Base-by-base conservation (phyloP, 2,329 filamentous ascomycete genomes). In the Lecanosticta acicola region DNA sequence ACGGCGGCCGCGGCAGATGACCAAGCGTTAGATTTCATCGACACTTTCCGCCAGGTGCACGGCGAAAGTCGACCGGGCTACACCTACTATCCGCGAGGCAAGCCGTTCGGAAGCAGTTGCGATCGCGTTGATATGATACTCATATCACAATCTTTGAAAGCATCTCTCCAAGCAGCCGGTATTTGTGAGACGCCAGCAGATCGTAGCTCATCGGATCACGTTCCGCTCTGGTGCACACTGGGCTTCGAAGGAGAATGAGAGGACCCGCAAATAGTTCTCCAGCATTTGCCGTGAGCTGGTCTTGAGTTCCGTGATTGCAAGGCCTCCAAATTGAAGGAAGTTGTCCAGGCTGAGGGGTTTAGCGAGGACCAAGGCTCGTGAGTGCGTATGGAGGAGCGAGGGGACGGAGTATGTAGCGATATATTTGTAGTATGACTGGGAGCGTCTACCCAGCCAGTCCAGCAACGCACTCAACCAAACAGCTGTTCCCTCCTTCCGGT, bases 71-170 rank as follows among this genome's bases (percentile, higher is more conserved):
- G 67, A 56, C 66, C 60, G 48, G 67, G 66, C 19, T 78, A 76
- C 59, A 78, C 72, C 2, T 79, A 76, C 49, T 71, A 72, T 55
- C 67, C 74, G 0, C 44, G 52, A 11, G 61, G 58, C 1, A 62
- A 57, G 35, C 43, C 63, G 3, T 79, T 74, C 68, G 75, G 74
- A 1, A 59, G 56, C 5, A 77, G 72, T 45, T 77, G 74, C 57
- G 76, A 79, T 62, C 61, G 75, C 21, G 74, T 78, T 1, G 76
- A 79, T 55, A 64, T 76, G 57, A 68, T 76, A 17, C 59, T 79
- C 45, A 66, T 68, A 14, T 76, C 71, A 3, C 62, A 52, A 40
- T 48, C 38, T 1, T 50, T 75, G 8, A 66, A 68, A 43, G 66
- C 63, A 3, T 55, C 59, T 40, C 47, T 74, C 3, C 57, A 46